Conservation (phyloP, 106 monocot species). For the Chionographis japonica region DNA sequence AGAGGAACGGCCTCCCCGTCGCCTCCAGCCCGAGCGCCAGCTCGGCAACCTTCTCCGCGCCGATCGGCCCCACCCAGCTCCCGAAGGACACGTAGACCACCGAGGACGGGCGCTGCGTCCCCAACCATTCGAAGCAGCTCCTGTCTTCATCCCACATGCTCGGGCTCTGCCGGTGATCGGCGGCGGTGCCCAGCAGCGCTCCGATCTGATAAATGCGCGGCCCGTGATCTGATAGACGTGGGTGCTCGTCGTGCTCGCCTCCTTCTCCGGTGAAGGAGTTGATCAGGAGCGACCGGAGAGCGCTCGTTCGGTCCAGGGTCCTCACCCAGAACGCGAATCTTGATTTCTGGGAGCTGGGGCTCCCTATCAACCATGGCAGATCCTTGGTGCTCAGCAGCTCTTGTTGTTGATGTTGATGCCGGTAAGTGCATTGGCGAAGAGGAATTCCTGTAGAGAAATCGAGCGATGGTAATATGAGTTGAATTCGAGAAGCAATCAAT, state of each 20-base stretch:
- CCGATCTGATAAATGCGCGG: constrained; percentile 20
- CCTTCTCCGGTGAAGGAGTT: constrained; percentile 52
- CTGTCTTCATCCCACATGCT: constrained; percentile 34
- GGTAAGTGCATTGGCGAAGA: not conserved
- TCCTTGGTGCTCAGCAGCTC: constrained; percentile 33
- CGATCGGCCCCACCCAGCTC: too few species aligned
- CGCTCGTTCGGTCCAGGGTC: constrained; percentile 12
- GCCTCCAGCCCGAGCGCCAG: constrained; percentile 46
- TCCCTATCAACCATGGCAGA: constrained; percentile 62
- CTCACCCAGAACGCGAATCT: constrained; percentile 57
- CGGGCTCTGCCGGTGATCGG: not conserved
- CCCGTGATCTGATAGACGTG: not conserved
- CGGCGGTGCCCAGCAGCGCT: constrained; percentile 8
- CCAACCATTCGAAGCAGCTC: constrained; percentile 42
- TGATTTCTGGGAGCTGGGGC: constrained; percentile 24
- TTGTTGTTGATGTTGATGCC: not conserved
- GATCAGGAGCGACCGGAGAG: constrained; percentile 36
- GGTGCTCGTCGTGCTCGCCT: not conserved
- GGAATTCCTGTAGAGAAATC: constrained; percentile 12
- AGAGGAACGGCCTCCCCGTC: constrained; percentile 35
- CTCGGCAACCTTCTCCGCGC: constrained; percentile 30
- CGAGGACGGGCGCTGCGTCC: constrained; percentile 21
- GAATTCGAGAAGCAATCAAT: not conserved
- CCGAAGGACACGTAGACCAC: constrained; percentile 63
- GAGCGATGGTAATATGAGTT: too few species aligned